Base-by-base conservation (phyloP, 345 rosid species). In the Lepidium aucheri region DNA sequence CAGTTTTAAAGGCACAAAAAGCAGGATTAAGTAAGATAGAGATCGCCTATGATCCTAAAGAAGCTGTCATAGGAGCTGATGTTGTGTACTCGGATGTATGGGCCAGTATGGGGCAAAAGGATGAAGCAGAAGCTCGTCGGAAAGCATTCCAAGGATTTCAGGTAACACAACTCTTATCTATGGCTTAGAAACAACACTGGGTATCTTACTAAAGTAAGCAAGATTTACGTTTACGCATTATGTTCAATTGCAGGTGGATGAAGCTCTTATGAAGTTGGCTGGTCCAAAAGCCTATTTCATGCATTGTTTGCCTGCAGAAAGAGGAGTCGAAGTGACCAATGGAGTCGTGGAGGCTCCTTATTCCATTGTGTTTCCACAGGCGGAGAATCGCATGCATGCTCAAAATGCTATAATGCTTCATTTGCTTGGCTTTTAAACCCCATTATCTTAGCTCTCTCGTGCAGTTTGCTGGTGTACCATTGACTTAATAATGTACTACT, bases 61-160 rank as follows among this genome's bases (percentile, higher is more conserved):
- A 91, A 81, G 97, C 91, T 67, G 91, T 94, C 15, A 72, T 62
- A 67, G 93, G 85, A 67, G 96, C 95, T 65, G 96, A 94, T 86
- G 95, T 94, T 63, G 97, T 94, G n/a, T 94, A 85, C 83, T 90
- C 99, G 14, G 99, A 94, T 75, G 97, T 84, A 61, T 87, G 97
- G 99, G 97, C 99, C 59, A 90, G 97, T 74, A 85, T 88, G 97
- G 97, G 99, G 20, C 99, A 94, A 65, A 94, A 88, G 77, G 95
- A 94, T 60, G 97, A 94, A 83, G 95, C 97, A 61, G 95, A 89
- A 54, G 52, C 76, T 51, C 93, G 97, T 24, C 86, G 67, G 20
- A 80, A 88, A 83, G 89, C 69, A 34, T 90, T 94, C 63, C 84
- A 87, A 77, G 99, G 97, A 61, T 90, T 91, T 81, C 97, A 94